Evolutionary conservation across 1,139 yeast species (phyloP).

Genomic region (Geotrichum cucujoidarum): DNA sequence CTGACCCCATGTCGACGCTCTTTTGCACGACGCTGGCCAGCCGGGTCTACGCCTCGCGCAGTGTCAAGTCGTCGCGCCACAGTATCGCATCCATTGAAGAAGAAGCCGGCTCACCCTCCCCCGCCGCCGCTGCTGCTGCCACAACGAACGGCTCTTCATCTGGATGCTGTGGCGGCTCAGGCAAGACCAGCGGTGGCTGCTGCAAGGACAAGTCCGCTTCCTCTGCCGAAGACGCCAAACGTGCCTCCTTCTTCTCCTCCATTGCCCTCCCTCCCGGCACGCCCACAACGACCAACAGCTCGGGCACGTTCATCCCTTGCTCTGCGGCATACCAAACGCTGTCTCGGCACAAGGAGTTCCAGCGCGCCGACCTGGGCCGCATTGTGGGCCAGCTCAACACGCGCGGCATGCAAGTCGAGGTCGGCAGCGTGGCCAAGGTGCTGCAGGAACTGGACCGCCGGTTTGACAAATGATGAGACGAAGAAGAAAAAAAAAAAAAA

Average conservation of each 20-base stretch:
- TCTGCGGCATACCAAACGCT: conserved; percentile 84
- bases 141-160: conserved; percentile 17
- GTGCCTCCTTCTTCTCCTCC: conserved; percentile 25
- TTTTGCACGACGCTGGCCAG: conserved; percentile 83
- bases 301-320: conserved; percentile 70
- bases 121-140: too few species aligned
- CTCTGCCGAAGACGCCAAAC: conserved; percentile 5
- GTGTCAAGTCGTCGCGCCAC: conserved; percentile 10
- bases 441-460: conserved; percentile 72
- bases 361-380: conserved; percentile 64
- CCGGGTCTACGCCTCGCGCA: conserved; percentile 22
- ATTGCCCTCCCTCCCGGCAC: conserved; percentile 32
- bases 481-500: neutral
- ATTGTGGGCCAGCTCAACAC: conserved; percentile 73
- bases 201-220: too few species aligned
- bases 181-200: conserved; percentile 21
- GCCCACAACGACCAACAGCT: conserved; percentile 19
- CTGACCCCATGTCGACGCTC: conserved; percentile 82
- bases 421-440: conserved; percentile 77
- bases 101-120: too few species aligned
- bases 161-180: conserved; percentile 24
- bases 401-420: conserved; percentile 84
- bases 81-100: neutral
- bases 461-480: conserved; percentile 29
- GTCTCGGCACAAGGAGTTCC: conserved; percentile 72